phyloP scores from a whole-genome alignment of 2,329 filamentous ascomycete species.

The Shiraia sp. region DNA sequence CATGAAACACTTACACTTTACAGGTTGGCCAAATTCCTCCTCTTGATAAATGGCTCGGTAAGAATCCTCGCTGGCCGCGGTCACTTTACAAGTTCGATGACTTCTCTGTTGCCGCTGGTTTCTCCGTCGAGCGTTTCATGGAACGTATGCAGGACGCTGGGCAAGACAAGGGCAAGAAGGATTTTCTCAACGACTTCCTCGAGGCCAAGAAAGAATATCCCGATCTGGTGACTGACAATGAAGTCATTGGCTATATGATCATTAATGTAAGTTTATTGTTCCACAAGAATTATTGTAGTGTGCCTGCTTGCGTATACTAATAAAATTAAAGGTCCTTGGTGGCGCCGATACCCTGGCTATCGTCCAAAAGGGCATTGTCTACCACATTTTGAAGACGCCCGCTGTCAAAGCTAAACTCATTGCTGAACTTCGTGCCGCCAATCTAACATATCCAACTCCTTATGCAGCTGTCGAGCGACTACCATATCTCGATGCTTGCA shows the following conservation, averaged over 20 bases:
- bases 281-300: too few species aligned
- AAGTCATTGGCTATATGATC: conserved; percentile 38
- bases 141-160: conserved; percentile 23
- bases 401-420: conserved; percentile 21
- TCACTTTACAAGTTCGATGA: conserved; percentile 27
- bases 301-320: background rate
- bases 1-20: conserved; percentile 2
- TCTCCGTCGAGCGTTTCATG: conserved; percentile 21
- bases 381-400: conserved; percentile 29
- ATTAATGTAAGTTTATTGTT: conserved; percentile 27
- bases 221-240: conserved; percentile 30
- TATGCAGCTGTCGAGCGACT: conserved; percentile 31
- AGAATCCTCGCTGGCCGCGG: conserved; percentile 21
- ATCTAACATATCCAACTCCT: conserved; percentile 18
- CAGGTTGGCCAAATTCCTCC: conserved; percentile 37
- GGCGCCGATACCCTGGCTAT: conserved; percentile 37
- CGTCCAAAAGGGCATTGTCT: conserved; percentile 29
- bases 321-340: conserved; percentile 29
- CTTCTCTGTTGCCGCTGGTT: conserved; percentile 25
- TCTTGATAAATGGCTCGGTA: conserved; percentile 30
- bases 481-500: conserved; percentile 52
- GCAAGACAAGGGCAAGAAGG: conserved; percentile 19
- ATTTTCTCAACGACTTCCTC: conserved; percentile 28
- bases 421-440: conserved; percentile 25
- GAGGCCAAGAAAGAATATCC: conserved; percentile 20